These are phyloP conservation scores for Pelargonium citronellum DNA, from an alignment of 441 rosid species.

Conservation along the genomic window DNA sequence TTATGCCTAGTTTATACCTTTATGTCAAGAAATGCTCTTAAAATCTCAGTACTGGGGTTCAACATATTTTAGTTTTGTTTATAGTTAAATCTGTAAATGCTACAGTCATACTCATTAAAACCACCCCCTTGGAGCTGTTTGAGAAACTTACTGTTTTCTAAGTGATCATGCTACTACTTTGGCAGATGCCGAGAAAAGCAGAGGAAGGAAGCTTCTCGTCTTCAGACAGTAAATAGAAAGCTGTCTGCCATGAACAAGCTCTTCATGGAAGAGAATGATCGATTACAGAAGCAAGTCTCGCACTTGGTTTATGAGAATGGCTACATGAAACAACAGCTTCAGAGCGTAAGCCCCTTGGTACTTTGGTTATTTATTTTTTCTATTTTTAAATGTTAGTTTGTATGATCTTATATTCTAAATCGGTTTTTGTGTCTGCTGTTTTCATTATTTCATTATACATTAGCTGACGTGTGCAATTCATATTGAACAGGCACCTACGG, in stretches of 20 bases:
- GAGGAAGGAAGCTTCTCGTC: slow-evolving; percentile 89
- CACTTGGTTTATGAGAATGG: slow-evolving; percentile 95
- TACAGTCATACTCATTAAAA: background rate
- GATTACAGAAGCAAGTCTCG: slow-evolving; percentile 96
- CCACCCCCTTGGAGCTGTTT: no score
- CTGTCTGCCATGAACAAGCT: slow-evolving; percentile 92
- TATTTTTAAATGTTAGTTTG: background rate
- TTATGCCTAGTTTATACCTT: no score
- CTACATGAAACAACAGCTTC: slow-evolving; percentile 79
- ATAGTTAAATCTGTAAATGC: no score
- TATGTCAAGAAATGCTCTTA: no score
- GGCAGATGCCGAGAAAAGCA: slow-evolving; percentile 98
- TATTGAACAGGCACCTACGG: slow-evolving; percentile 46
- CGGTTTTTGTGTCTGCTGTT: background rate
- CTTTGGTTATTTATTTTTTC: background rate
- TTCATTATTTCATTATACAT: no score
- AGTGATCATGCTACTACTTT: slow-evolving; percentile 15
- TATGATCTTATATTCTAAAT: background rate
- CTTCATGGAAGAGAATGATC: slow-evolving; percentile 97
- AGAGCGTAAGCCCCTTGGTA: slow-evolving; percentile 40
- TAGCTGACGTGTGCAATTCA: slow-evolving; percentile 4
- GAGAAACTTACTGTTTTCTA: background rate
- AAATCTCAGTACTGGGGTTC: no score
- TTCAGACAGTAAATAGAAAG: slow-evolving; percentile 86
- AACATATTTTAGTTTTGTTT: no score